Percentiles rank a stretch among this genome's conserved stretches.
Conservation (phyloP, 208 protist species). For the Leishmania tarentolae region DNA sequence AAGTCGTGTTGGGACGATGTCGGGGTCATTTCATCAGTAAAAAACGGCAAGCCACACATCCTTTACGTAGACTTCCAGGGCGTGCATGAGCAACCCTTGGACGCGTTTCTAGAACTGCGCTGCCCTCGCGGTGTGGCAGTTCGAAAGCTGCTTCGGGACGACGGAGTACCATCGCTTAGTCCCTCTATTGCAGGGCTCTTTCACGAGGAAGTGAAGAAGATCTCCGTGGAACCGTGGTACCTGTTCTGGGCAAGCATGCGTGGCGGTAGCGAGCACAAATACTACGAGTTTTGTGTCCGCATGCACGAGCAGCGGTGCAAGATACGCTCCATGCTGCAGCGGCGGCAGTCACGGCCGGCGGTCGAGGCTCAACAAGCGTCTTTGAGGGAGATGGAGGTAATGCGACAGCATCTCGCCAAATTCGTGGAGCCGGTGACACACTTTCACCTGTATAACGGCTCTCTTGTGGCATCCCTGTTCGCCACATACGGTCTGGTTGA, state of each 20-base stretch:
- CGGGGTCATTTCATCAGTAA: conserved; percentile 57
- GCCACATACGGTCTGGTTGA: conserved; percentile 77
- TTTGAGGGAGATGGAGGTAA: conserved; percentile 76
- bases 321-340: conserved; percentile 58
- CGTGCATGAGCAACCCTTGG: conserved; percentile 60
- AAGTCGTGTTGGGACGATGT: conserved; percentile 90
- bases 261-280: conserved; percentile 61
- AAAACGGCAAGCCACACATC: conserved; percentile 61
- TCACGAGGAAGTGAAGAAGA: conserved; percentile 55
- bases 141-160: conserved; percentile 53
- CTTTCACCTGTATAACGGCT: conserved; percentile 85
- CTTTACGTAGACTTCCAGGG: conserved; percentile 74
- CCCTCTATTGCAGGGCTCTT: conserved; percentile 58
- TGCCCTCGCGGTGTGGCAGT: conserved; percentile 73
- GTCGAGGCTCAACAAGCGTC: conserved; percentile 55
- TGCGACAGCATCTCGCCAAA: conserved; percentile 61
- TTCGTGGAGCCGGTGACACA: conserved; percentile 32
- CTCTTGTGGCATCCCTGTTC: conserved; percentile 80
- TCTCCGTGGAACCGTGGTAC: conserved; percentile 77
- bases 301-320: conserved; percentile 71
- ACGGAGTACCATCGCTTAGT: conserved; percentile 26
- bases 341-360: conserved; percentile 47
- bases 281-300: conserved; percentile 74
- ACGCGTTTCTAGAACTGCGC: conserved; percentile 61
- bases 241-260: conserved; percentile 80